Evolutionary conservation across 306 rosid species (phyloP), one percentile per base, ranked within the genome.

Genomic region (Ammopiptanthus mongolicus): DNA sequence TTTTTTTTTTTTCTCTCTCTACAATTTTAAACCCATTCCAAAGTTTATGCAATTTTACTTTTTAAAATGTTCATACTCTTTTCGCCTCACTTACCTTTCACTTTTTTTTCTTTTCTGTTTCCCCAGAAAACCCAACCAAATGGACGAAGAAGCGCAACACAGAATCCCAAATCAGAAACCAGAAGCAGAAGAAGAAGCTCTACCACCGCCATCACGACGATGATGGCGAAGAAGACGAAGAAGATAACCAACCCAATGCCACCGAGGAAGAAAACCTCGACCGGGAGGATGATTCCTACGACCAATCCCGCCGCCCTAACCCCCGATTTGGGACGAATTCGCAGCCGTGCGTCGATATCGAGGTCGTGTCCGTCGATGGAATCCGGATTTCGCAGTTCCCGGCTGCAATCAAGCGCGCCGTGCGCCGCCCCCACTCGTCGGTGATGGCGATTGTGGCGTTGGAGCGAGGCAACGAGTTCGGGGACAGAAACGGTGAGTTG

Each of bases 91-190:
- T n/a, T 23, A 69, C 3, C 33, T 13, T n/a, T n/a, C n/a, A 0
- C 8, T 13, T 18, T 5, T 21, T 0, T 2, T 17, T 7, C 19
- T 8, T 18, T 58, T 4, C 5, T 23, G 0, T 15, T 13, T 28
- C 68, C 5, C 13, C 85, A 95, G 97, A 90, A 11, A 87, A 82
- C 55, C 92, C 95, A 64, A 87, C 85, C 67, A 87, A 83, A 87
- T 95, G 98, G 98, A 81, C 86, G 87, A 95, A 12, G 50, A 86
- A 90, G 88, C 84, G 96, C 22, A 91, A 88, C 93, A 77, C 91
- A 56, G 98, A 94, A 50, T 81, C 97, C 7, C 91, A 78, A n/a
- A n/a, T n/a, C n/a, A n/a, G n/a, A n/a, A n/a, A n/a, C n/a, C n/a
- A n/a, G n/a, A n/a, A n/a, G n/a, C 81, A 78, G 13, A 81, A 72